Conservation (phyloP, 2,329 filamentous ascomycete genomes). For the Cladobotryum mycophilum region DNA sequence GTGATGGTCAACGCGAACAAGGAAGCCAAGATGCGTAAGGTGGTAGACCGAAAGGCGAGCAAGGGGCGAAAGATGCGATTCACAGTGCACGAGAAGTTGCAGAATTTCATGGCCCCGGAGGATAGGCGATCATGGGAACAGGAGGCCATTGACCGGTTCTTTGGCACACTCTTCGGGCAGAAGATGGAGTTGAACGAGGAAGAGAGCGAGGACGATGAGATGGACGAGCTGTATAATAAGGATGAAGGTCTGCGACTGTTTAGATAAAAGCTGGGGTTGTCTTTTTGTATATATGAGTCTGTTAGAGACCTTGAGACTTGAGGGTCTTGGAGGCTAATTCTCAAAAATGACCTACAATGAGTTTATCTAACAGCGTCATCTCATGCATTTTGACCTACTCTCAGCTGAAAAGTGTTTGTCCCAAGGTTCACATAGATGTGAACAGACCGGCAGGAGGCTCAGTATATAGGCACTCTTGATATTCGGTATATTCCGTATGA, state of each 20-base stretch:
- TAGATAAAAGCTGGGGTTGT: conserved; percentile 14
- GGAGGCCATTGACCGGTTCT: conserved; percentile 70
- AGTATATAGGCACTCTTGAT: no score
- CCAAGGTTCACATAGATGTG: no score
- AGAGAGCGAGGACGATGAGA: conserved; percentile 43
- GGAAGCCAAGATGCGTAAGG: conserved; percentile 73
- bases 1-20: conserved; percentile 62
- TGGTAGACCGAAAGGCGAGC: conserved; percentile 87
- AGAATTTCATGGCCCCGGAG: conserved; percentile 96
- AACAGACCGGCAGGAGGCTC: no score
- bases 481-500: no score
- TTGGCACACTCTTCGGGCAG: conserved; percentile 68
- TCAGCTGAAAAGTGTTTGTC: no score
- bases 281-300: background rate
- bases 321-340: no score
- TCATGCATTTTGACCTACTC: no score
- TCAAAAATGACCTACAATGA: no score
- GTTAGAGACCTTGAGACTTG: no score
- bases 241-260: conserved; percentile 51
- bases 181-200: conserved; percentile 60
- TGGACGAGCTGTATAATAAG: conserved; percentile 46
- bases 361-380: no score
- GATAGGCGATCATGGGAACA: conserved; percentile 75
- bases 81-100: conserved; percentile 91
- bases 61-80: conserved; percentile 93